Conservation (phyloP, 2,329 filamentous ascomycete genomes). For the Thelonectria discophora region DNA sequence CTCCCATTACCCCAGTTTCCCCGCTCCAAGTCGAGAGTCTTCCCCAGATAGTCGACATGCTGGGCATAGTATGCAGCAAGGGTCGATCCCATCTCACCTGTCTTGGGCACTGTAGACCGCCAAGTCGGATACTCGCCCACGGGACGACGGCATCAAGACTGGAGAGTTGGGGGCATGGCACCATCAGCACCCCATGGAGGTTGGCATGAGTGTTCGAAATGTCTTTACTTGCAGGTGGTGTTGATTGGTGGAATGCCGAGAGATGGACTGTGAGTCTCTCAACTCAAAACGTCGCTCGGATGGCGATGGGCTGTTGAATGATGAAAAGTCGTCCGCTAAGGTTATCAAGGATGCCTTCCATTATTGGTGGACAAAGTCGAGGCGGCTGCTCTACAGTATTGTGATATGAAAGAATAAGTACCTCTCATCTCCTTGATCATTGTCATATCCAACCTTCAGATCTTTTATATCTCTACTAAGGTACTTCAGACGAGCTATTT, state of each 20-base stretch:
- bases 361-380: neutral
- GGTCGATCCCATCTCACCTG: neutral
- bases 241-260: constrained; percentile 1
- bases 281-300: neutral
- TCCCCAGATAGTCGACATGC: neutral
- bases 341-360: neutral
- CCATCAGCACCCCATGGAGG: neutral
- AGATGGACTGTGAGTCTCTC: too few species aligned
- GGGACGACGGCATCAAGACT: neutral
- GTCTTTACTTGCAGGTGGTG: neutral
- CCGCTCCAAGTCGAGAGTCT: neutral
- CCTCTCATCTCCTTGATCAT: neutral
- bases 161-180: neutral
- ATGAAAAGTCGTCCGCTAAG: neutral
- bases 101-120: neutral
- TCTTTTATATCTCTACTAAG: neutral
- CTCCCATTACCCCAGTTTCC: constrained; percentile 2
- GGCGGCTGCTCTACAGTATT: neutral
- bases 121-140: neutral
- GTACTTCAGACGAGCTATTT: neutral
- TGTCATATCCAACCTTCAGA: neutral
- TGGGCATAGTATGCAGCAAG: neutral
- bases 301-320: neutral
- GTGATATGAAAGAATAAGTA: neutral
- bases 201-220: neutral